Percentiles rank a stretch among this genome's conserved stretches.
phyloP scores from a whole-genome alignment of 2,329 filamentous ascomycete species.

The Orbilia ellipsospora region DNA sequence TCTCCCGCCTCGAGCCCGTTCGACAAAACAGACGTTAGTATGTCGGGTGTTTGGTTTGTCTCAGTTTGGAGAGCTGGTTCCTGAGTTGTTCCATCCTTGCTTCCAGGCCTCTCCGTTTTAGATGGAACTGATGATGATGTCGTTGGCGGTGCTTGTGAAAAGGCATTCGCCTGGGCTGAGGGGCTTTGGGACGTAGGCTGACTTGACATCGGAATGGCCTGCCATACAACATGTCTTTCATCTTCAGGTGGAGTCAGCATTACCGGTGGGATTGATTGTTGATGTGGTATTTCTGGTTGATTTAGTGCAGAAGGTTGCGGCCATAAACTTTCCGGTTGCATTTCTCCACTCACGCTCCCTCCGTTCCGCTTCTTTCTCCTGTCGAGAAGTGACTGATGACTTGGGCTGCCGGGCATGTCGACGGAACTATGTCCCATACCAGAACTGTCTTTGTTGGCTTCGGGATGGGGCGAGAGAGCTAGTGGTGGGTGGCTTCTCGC shows the following conservation, averaged over 20 bases:
- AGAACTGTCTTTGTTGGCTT: conserved; percentile 17
- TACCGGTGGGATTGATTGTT: conserved; percentile 32
- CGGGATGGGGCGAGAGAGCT: conserved; percentile 21
- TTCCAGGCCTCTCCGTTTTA: conserved; percentile 14
- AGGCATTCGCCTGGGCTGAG: conserved; percentile 7
- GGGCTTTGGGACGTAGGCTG: conserved; percentile 1
- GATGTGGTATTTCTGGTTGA: conserved; percentile 37
- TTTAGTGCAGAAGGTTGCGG: conserved; percentile 26
- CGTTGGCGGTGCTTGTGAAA: conserved; percentile 26
- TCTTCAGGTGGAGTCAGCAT: conserved; percentile 53
- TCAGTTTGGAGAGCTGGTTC: conserved; percentile 12
- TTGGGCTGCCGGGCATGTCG: conserved; percentile 39
- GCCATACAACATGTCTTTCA: conserved; percentile 38
- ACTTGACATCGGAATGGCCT: conserved; percentile 23
- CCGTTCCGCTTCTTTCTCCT: conserved; percentile 52
- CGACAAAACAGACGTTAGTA: conserved; percentile 41
- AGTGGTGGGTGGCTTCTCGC: conserved; percentile 11
- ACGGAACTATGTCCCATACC: conserved; percentile 24
- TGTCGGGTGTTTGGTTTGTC: conserved; percentile 20
- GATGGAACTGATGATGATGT: conserved; percentile 22
- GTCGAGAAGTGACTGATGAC: conserved; percentile 37
- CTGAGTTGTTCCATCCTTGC: conserved; percentile 19
- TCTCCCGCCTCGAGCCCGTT: conserved; percentile 48
- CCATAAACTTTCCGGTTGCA: conserved; percentile 38
- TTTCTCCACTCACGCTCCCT: conserved; percentile 34